Conservation (phyloP, 257 asterid genomes). For the Nicotiana noctiflora region DNA sequence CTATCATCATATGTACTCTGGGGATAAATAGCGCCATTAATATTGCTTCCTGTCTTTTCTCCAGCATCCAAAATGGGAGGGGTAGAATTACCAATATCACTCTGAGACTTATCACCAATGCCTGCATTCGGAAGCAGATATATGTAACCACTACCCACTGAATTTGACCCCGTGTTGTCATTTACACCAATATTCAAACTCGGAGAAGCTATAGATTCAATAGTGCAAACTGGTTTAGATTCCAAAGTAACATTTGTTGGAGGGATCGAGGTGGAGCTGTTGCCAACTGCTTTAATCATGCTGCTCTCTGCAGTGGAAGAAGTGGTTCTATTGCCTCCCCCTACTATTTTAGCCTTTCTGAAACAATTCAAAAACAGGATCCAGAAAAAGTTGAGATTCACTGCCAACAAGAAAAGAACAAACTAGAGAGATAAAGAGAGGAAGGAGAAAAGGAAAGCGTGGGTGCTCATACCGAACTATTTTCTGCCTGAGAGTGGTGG, state of each 20-base stretch:
- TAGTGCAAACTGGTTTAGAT: slow-evolving; percentile 15
- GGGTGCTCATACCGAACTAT: slow-evolving; percentile 42
- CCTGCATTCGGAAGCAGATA: slow-evolving; percentile 27
- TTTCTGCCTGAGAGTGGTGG: slow-evolving; percentile 37
- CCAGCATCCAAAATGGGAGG: slow-evolving; percentile 24
- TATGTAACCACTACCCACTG: slow-evolving; percentile 17
- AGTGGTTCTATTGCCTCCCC: slow-evolving; percentile 33
- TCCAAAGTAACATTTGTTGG: slow-evolving; percentile 9
- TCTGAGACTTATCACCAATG: slow-evolving; percentile 19
- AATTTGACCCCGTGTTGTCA: background rate
- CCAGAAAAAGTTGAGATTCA: background rate
- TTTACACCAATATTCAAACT: slow-evolving; percentile 18
- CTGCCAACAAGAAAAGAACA: slow-evolving; percentile 5
- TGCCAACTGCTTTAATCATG: slow-evolving; percentile 29
- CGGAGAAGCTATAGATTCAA: slow-evolving; percentile 22
- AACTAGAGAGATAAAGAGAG: slow-evolving; percentile 8
- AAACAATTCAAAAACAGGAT: background rate
- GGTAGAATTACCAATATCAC: slow-evolving; percentile 23
- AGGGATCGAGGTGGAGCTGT: slow-evolving; percentile 22
- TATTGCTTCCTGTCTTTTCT: slow-evolving; percentile 22
- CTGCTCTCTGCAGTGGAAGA: slow-evolving; percentile 22
- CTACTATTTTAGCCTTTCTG: slow-evolving; percentile 83
- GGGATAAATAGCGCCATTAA: slow-evolving; percentile 21
- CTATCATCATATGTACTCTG: slow-evolving; percentile 20
- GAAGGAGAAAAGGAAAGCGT: background rate